These are phyloP conservation scores for Xylariaceae sp. DNA, from an alignment of 2,329 filamentous ascomycete genomes.

Conservation along the genomic window DNA sequence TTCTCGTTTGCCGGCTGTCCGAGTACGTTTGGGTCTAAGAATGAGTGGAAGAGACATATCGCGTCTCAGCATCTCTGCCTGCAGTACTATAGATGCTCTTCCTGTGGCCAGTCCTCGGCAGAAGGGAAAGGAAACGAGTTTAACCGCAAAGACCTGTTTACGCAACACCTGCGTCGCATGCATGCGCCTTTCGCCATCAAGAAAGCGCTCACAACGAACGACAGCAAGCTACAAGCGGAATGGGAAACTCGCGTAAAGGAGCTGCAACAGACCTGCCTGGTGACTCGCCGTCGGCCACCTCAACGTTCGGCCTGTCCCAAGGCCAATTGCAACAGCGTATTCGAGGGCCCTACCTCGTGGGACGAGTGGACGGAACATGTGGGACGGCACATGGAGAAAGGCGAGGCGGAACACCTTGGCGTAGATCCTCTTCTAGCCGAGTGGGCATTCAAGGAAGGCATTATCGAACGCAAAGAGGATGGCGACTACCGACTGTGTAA, in stretches of 20 bases:
- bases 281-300: slow-evolving; percentile 63
- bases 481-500: slow-evolving; percentile 52
- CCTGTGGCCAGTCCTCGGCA: slow-evolving; percentile 45
- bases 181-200: slow-evolving; percentile 67
- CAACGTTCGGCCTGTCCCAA: slow-evolving; percentile 65
- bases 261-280: slow-evolving; percentile 70
- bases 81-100: slow-evolving; percentile 59
- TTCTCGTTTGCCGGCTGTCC: slow-evolving; percentile 79
- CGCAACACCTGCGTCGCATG: slow-evolving; percentile 91
- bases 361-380: slow-evolving; percentile 91
- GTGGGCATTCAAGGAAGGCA: slow-evolving; percentile 59
- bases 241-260: slow-evolving; percentile 63
- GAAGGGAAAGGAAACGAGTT: slow-evolving; percentile 57
- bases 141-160: slow-evolving; percentile 94
- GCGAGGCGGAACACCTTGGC: slow-evolving; percentile 51
- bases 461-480: slow-evolving; percentile 53
- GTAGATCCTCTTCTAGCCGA: slow-evolving; percentile 53
- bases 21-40: slow-evolving; percentile 85
- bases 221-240: slow-evolving; percentile 54
- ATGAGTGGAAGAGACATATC: slow-evolving; percentile 97
- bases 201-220: slow-evolving; percentile 50
- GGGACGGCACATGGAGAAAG: slow-evolving; percentile 79
- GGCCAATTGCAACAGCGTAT: slow-evolving; percentile 63
- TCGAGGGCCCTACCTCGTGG: slow-evolving; percentile 72
- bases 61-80: slow-evolving; percentile 79